Base-by-base conservation (phyloP, 164 flowering plant genomes). In the Sedum album region DNA sequence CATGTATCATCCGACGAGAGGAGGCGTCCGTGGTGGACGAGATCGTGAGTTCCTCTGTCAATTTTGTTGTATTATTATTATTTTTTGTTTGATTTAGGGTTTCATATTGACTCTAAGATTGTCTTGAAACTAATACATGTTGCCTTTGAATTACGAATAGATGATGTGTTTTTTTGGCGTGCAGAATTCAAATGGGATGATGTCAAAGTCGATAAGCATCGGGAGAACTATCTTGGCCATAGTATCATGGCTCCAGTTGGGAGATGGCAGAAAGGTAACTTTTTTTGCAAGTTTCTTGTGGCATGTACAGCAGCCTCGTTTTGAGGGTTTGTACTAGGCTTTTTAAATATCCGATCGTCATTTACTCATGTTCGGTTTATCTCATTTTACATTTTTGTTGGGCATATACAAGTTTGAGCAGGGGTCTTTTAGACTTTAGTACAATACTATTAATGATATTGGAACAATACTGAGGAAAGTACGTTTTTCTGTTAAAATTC, bases 131-230 rank as follows among this genome's bases (percentile, higher is more conserved):
- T 38, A 6, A 10, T 39, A 0, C 13, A 4, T 39, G 8, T 39
- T 39, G 6, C 6, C 5, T 39, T 39, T 39, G 8, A 8, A 15
- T 14, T 17, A 44, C 15, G 15, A 2, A 57, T 15, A 26, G 18
- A 28, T 57, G 1, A 44, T 9, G 18, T 13, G 48, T 44, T 44
- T 44, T 20, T 14, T 72, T 70, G 31, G n/a, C 65, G 14, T 77
- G 74, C 88, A 93, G 98, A 93, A 72, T 93, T 93, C 67, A 86
- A 76, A 77, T 93, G 98, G 98, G 98, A 93, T 31, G 98, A 93
- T 74, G 98, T 91, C 69, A 93, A 93, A 79, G 93, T 75, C 69
- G 98, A 93, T 76, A 93, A 93, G 71, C 94, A 93, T 78, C 80
- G 98, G 33, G 98, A 93, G 75, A 93, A 93, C 78, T 93, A 89